Conservation (phyloP, 768 basidiomycete species). For the Rhizopogon salebrosus region DNA sequence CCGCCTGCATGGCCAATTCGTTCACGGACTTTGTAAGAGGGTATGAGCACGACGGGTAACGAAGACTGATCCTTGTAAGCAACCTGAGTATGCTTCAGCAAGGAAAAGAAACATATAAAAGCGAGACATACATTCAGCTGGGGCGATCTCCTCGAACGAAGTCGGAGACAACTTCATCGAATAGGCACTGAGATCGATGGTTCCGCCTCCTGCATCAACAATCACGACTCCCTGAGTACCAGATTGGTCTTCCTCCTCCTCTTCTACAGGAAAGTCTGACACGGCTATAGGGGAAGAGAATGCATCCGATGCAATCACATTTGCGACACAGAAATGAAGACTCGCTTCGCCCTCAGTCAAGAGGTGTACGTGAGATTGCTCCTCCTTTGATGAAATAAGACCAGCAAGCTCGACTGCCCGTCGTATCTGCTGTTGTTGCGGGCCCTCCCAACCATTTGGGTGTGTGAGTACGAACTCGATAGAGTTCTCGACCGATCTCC, state of each 20-base stretch:
- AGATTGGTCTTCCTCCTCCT: conserved; percentile 6
- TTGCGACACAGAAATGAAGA: conserved; percentile 35
- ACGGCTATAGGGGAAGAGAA: conserved; percentile 8
- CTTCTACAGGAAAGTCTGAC: background rate
- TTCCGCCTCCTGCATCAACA: conserved; percentile 43
- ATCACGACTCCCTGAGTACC: conserved; percentile 34
- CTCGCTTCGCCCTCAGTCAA: conserved; percentile 25
- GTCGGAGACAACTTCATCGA: conserved; percentile 16
- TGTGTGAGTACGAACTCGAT: conserved; percentile 22
- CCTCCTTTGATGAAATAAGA: conserved; percentile 11
- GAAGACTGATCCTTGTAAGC: conserved; percentile 32
- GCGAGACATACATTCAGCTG: conserved; percentile 21
- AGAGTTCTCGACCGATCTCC: conserved; percentile 16
- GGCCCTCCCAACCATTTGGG: conserved; percentile 31
- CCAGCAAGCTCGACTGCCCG: conserved; percentile 19
- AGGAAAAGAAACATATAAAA: background rate
- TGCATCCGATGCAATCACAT: conserved; percentile 31
- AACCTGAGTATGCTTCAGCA: conserved; percentile 19
- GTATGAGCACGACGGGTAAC: conserved; percentile 25
- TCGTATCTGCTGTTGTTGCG: conserved; percentile 25
- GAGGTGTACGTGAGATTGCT: conserved; percentile 15
- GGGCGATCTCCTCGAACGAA: conserved; percentile 30
- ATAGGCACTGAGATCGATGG: conserved; percentile 34
- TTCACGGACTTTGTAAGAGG: conserved; percentile 23
- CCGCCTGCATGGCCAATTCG: background rate